These are phyloP conservation scores for Olyra latifolia DNA, from an alignment of 176 grass and related monocot genomes.

Conservation along the genomic window DNA sequence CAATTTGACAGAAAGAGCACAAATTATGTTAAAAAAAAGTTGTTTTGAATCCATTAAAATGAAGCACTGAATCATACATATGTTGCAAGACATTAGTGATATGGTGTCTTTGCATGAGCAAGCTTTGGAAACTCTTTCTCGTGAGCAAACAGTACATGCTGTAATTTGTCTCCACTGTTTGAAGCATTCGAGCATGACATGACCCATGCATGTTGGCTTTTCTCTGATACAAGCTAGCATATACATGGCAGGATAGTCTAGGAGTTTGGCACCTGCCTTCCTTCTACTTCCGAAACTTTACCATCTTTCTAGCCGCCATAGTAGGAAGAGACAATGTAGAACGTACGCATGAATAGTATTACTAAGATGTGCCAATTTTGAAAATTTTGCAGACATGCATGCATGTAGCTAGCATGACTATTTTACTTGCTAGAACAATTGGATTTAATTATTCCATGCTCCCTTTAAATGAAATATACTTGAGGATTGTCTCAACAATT, in stretches of 20 bases:
- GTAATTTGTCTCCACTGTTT: constrained; percentile 46
- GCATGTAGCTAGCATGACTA: not conserved
- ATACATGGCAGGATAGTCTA: constrained; percentile 1
- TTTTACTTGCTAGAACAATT: not conserved
- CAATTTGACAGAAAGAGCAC: not conserved
- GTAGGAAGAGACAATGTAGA: not conserved
- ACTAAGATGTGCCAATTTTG: not conserved
- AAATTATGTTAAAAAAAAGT: not conserved
- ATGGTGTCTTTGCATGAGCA: constrained; percentile 9
- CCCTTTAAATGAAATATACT: not conserved
- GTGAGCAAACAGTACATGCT: constrained; percentile 39
- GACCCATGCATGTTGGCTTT: constrained; percentile 40
- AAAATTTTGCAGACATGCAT: not conserved
- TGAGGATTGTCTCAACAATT: not conserved
- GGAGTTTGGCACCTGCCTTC: constrained; percentile 17
- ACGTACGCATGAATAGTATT: not conserved
- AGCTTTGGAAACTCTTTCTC: constrained; percentile 19
- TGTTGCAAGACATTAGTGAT: not conserved
- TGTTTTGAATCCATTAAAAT: not conserved
- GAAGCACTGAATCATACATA: not conserved
- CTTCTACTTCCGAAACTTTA: constrained; percentile 9
- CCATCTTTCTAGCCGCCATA: constrained; percentile 27
- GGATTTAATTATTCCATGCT: not conserved
- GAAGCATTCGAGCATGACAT: constrained; percentile 38
- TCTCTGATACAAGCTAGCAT: constrained; percentile 12